Base-by-base conservation (phyloP, 169 alveolate genomes). In the Eimeria necatrix region DNA sequence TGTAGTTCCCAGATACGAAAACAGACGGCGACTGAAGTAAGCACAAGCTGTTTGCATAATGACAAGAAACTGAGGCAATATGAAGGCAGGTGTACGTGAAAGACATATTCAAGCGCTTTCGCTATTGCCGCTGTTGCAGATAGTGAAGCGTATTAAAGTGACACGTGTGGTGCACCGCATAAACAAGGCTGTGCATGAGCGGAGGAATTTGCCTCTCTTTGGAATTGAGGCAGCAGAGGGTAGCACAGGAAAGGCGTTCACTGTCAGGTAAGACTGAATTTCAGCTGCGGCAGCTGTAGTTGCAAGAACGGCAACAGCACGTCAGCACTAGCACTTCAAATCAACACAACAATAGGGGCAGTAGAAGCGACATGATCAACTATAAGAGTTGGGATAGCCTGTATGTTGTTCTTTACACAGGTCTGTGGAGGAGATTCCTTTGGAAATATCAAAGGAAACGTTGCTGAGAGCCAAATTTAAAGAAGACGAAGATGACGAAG, bases 111-210 rank as follows among this genome's bases (percentile, higher is more conserved):
- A 32, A 32, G 41, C 41, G 41, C 59, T 74, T 4, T 18, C 18
- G 92, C 71, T 78, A 48, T 46, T 78, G 88, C n/a, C 32, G 81
- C 22, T 78, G 60, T 5, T 71, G 73, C 94, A 97, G 98, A 96
- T 96, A 16, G 96, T 97, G 32, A 97, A 97, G 93, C 84, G 97
- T 32, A 89, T 97, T 56, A 96, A 97, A 90, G 98, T 96, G 94
- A 96, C 94, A 4, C 89, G 95, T 4, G 88, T 95, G 2, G 94
- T 89, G n/a, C 95, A 96, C 64, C 91, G 94, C 26, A 88, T 94
- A 9, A 94, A 97, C 96, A 97, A 96, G 86, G 96, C 96, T 49
- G 97, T 96, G 6, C 71, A 96, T 60, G 95, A 87, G 49, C 53
- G 98, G 56, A 96, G 90, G 24, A 94, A 96, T 89, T 49, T 95